Evolutionary conservation across 2,329 filamentous ascomycete genomes (phyloP).

Genomic region (Blastomyces silverae): DNA sequence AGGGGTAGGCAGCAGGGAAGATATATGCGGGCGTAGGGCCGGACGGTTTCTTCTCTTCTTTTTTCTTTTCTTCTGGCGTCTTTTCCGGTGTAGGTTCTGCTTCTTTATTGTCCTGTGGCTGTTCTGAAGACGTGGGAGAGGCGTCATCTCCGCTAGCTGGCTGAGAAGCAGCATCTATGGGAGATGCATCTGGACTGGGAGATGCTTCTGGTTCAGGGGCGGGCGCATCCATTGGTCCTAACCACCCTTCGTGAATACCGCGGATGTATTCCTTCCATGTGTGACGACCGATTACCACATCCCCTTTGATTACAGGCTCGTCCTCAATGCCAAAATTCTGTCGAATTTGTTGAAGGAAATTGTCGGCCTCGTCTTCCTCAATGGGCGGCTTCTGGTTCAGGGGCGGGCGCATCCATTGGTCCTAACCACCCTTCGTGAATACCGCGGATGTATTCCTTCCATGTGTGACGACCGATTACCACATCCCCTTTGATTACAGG

Average conservation of each 20-base stretch:
- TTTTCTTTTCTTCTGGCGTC: slow-evolving; percentile 35
- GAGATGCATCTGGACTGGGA: slow-evolving; percentile 22
- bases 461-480: slow-evolving; percentile 82
- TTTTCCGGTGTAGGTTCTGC: slow-evolving; percentile 30
- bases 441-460: slow-evolving; percentile 95
- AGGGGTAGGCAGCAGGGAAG: slow-evolving; percentile 61
- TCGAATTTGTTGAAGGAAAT: slow-evolving; percentile 57
- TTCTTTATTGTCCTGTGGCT: slow-evolving; percentile 48
- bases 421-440: slow-evolving; percentile 96
- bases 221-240: slow-evolving; percentile 65
- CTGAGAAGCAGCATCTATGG: slow-evolving; percentile 2
- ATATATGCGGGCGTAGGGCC: slow-evolving; percentile 67
- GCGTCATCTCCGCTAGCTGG: slow-evolving; percentile 22
- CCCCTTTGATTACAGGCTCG: slow-evolving; percentile 68
- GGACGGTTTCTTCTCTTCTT: slow-evolving; percentile 47
- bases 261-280: slow-evolving; percentile 97
- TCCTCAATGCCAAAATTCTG: slow-evolving; percentile 60
- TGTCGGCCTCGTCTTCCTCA: slow-evolving; percentile 47
- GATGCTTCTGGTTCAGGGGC: slow-evolving; percentile 25
- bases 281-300: slow-evolving; percentile 82
- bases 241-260: slow-evolving; percentile 91
- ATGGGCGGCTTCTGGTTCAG: slow-evolving; percentile 28
- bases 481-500: slow-evolving; percentile 74
- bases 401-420: slow-evolving; percentile 54
- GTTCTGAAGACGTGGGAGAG: slow-evolving; percentile 27